Evolutionary conservation across 2,329 filamentous ascomycete genomes (phyloP), one percentile per base, ranked within the genome.

Genomic region (Aspergillus versicolor): DNA sequence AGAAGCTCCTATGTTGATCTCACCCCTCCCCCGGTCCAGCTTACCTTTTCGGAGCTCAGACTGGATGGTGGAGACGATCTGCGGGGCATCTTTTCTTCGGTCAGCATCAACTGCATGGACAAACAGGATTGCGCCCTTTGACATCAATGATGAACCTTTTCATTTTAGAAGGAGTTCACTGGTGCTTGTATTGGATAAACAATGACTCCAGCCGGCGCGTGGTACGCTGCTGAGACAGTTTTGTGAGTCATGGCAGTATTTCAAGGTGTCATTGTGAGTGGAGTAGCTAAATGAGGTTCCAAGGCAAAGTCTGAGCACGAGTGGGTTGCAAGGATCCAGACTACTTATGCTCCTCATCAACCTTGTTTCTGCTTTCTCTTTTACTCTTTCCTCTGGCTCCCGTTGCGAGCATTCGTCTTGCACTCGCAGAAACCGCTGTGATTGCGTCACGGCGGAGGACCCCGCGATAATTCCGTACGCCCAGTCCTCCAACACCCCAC

Each of bases 311-410:
- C 38, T 51, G 30, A 38, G 40, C 51, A 30, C n/a, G 50, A 32
- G 41, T n/a, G 48, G 41, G 32, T 40, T 38, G 42, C 41, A 45
- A 40, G 12, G 30, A 24, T 42, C 32, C 19, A 30, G 32, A 47
- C 42, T 40, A 38, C 21, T 41, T 38, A 45, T 38, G 41, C 41
- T 41, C 15, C 47, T n/a, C 15, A 13, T 15, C 15, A 24, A 27
- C 54, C 43, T 46, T 49, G 49, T 57, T 50, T 52, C 54, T 57
- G 55, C 30, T 45, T 48, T 32, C 38, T 27, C 48, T 52, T 49
- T 55, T 40, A 17, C 22, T 7, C 19, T n/a, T 30, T 12, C 17
- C 27, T 21, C 22, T 44, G 11, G 8, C 27, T 27, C 19, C 15
- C 45, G 9, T 40, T 9, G 11, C 5, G 15, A 30, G 15, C 8